A percentile compares a stretch with the other conserved stretches of the same genome.
Conservation (phyloP, 2,329 filamentous ascomycete species). For the Diaporthe citrichinensis region DNA sequence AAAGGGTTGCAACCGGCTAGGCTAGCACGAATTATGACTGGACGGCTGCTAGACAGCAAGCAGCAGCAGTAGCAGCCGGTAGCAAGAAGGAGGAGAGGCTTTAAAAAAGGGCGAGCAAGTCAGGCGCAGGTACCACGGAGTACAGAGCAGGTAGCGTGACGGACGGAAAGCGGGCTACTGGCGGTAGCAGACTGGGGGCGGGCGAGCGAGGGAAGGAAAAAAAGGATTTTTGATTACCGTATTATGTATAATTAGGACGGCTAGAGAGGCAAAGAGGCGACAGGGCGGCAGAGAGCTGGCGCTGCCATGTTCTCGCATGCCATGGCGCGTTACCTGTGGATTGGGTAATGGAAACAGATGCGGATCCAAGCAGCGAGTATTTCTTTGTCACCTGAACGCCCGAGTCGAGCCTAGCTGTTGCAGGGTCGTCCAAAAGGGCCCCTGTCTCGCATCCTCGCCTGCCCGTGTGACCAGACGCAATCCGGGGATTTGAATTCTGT, state of each 20-base stretch:
- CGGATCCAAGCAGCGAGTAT: slow-evolving; percentile 37
- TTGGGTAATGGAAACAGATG: slow-evolving; percentile 42
- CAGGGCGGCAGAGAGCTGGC: neutral
- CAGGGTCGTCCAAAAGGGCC: slow-evolving; percentile 28
- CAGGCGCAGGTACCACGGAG: slow-evolving; percentile 5
- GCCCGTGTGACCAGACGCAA: slow-evolving; percentile 32
- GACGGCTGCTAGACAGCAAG: slow-evolving; percentile 1
- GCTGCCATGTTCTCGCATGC: slow-evolving; percentile 31
- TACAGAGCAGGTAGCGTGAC: slow-evolving; percentile 11
- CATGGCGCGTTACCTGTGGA: slow-evolving; percentile 39
- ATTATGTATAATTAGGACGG: slow-evolving; percentile 31
- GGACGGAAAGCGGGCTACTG: neutral
- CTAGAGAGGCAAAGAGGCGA: slow-evolving; percentile 15
- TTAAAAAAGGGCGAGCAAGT: neutral
- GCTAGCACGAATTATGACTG: slow-evolving; percentile 26
- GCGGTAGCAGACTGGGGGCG: neutral
- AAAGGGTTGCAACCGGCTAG: slow-evolving; percentile 29
- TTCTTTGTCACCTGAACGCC: slow-evolving; percentile 41
- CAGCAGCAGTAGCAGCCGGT: neutral
- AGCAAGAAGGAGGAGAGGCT: neutral
- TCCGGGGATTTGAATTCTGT: slow-evolving; percentile 10
- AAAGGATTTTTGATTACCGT: neutral
- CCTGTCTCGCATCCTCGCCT: slow-evolving; percentile 17
- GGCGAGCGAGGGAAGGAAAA: neutral
- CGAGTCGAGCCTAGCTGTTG: slow-evolving; percentile 34